Evolutionary conservation across 257 asterid genomes (phyloP).

Genomic region (Solanum bukasovii): DNA sequence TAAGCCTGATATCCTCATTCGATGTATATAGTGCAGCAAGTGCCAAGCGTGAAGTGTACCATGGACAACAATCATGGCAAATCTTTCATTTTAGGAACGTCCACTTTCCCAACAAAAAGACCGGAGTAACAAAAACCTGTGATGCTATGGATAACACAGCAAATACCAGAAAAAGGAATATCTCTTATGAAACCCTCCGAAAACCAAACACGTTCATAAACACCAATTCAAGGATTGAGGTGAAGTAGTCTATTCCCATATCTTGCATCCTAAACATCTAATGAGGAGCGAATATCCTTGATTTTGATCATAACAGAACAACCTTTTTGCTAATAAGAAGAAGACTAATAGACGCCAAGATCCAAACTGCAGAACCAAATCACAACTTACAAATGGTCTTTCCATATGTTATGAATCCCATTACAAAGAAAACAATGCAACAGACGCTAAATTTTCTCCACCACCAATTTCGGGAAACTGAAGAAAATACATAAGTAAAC

Average conservation of each 20-base stretch:
- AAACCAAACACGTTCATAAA: neutral
- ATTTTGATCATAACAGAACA: neutral
- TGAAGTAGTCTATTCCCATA: neutral
- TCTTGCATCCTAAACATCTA: neutral
- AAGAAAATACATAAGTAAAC: neutral
- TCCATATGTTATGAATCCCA: neutral
- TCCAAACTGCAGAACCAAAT: neutral
- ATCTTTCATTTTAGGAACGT: neutral
- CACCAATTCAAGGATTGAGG: neutral
- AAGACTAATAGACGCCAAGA: neutral
- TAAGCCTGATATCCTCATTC: neutral
- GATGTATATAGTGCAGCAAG: neutral
- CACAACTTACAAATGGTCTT: neutral
- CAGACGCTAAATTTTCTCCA: neutral
- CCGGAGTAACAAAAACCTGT: neutral
- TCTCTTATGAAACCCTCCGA: neutral
- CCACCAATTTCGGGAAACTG: neutral
- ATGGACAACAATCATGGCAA: neutral
- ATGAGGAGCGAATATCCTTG: neutral
- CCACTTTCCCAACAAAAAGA: neutral
- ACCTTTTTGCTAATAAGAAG: neutral
- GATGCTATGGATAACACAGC: neutral
- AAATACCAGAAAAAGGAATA: neutral
- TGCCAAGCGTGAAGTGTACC: neutral
- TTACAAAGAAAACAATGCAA: neutral